A percentile compares a stretch with the other conserved stretches of the same genome.
These are phyloP conservation scores for Ganoderma boninense DNA, from an alignment of 1,284 basidiomycete species.

Conservation along the genomic window DNA sequence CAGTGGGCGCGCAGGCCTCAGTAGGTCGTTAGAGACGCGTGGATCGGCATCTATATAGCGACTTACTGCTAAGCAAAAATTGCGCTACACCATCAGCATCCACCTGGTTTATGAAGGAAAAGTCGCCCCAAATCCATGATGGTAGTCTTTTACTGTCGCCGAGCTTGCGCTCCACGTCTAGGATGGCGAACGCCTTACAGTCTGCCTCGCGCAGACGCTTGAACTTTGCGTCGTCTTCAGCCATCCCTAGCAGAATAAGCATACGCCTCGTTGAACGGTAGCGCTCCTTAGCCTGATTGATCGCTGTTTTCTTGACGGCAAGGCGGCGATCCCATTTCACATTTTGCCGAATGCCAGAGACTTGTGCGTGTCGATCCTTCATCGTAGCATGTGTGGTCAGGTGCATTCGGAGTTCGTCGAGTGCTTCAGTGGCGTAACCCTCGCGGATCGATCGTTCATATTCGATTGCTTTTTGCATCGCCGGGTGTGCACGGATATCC, in stretches of 20 bases:
- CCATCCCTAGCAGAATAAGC: slow-evolving; percentile 7
- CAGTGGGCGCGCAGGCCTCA: too few species aligned
- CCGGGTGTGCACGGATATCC: background rate
- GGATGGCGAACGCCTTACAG: slow-evolving; percentile 7
- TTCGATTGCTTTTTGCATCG: background rate
- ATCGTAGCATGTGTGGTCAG: background rate
- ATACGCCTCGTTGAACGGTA: background rate
- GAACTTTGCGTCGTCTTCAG: background rate
- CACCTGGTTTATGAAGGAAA: slow-evolving; percentile 3
- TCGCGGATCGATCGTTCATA: background rate
- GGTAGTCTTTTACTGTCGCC: slow-evolving; percentile 11
- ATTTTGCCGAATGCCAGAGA: background rate
- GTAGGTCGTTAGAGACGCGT: too few species aligned
- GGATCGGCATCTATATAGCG: too few species aligned
- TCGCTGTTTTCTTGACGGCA: background rate
- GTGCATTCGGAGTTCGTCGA: background rate
- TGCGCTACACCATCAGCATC: too few species aligned
- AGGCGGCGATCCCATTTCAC: background rate
- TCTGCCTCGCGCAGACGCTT: background rate
- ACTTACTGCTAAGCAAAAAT: too few species aligned
- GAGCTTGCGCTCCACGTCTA: background rate
- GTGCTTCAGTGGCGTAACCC: background rate
- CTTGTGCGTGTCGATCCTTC: background rate
- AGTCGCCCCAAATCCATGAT: slow-evolving; percentile 26
- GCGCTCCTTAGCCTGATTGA: background rate